A percentile compares a stretch with the other conserved stretches of the same genome.
Evolutionary conservation across 2,329 filamentous ascomycete genomes (phyloP).

Genomic region (Pseudocercospora fuligena): DNA sequence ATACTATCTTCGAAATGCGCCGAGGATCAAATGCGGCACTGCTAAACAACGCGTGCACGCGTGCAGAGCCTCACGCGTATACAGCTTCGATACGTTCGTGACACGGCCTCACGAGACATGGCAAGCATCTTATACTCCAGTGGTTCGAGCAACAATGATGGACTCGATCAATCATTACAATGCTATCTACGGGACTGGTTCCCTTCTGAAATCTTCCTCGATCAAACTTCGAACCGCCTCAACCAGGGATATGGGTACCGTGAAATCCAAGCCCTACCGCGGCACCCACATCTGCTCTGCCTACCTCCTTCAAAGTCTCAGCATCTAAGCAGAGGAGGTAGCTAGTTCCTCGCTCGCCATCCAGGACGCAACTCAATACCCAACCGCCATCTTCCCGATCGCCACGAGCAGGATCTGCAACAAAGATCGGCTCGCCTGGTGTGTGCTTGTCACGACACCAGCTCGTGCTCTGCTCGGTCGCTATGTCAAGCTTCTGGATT

Average conservation of each 20-base stretch:
- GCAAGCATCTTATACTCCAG: neutral
- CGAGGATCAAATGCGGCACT: slow-evolving; percentile 2
- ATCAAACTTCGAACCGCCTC: neutral
- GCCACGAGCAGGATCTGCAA: slow-evolving; percentile 55
- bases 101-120: neutral
- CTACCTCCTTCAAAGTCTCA: slow-evolving; percentile 65
- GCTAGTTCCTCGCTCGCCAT: slow-evolving; percentile 62
- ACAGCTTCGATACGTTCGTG: neutral
- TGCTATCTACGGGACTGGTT: neutral
- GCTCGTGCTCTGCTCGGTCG: slow-evolving; percentile 55
- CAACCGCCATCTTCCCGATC: slow-evolving; percentile 66
- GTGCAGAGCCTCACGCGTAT: neutral
- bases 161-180: neutral
- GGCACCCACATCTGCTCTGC: slow-evolving; percentile 65
- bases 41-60: neutral
- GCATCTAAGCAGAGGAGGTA: slow-evolving; percentile 71
- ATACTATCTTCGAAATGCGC: neutral
- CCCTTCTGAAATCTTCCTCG: neutral
- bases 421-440: slow-evolving; percentile 72
- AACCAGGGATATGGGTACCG: slow-evolving; percentile 17
- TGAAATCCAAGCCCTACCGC: slow-evolving; percentile 65
- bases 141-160: neutral
- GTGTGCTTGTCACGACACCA: slow-evolving; percentile 68
- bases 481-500: slow-evolving; percentile 68
- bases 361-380: slow-evolving; percentile 66